phyloP scores from a whole-genome alignment of 192 early-diverging fungal species.

The Oehlia diaphana region DNA sequence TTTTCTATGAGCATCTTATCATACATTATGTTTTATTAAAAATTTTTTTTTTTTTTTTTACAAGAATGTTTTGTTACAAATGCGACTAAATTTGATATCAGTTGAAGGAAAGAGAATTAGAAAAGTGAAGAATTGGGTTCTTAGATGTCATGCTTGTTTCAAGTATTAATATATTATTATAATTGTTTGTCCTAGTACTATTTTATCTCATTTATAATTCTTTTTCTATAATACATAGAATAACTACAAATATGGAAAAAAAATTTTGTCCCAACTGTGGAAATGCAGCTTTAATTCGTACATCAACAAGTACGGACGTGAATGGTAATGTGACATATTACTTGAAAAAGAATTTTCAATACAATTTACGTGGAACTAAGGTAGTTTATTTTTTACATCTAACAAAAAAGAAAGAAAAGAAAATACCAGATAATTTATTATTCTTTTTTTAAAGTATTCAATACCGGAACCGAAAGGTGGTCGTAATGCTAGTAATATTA shows the following conservation, averaged over 20 bases:
- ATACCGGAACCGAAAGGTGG: conserved; percentile 86
- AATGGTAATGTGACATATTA: conserved; percentile 80
- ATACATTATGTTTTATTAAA: neutral
- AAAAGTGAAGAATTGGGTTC: conserved; percentile 81
- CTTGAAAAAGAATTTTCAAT: conserved; percentile 88
- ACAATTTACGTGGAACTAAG: conserved; percentile 86
- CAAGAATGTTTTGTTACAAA: conserved; percentile 91
- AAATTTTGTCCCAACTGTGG: conserved; percentile 95
- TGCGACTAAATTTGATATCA: conserved; percentile 82
- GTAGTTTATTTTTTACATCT: conserved; percentile 37
- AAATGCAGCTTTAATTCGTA: conserved; percentile 81
- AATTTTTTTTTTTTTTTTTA: neutral
- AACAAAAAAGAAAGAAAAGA: neutral
- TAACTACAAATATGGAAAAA: conserved; percentile 82
- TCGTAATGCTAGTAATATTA: conserved; percentile 68
- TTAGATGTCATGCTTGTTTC: conserved; percentile 94
- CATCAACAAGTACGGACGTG: conserved; percentile 75
- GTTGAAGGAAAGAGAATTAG: conserved; percentile 79
- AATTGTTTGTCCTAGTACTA: neutral
- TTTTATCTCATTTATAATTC: neutral
- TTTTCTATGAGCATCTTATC: neutral
- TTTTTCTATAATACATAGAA: conserved; percentile 36
- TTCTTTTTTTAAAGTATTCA: conserved; percentile 54
- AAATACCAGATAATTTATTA: neutral
- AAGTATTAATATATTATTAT: conserved; percentile 50